A percentile compares a stretch with the other conserved stretches of the same genome.
Evolutionary conservation across 139 green algal genomes (phyloP).

Genomic region (Coccomyxa sp.): DNA sequence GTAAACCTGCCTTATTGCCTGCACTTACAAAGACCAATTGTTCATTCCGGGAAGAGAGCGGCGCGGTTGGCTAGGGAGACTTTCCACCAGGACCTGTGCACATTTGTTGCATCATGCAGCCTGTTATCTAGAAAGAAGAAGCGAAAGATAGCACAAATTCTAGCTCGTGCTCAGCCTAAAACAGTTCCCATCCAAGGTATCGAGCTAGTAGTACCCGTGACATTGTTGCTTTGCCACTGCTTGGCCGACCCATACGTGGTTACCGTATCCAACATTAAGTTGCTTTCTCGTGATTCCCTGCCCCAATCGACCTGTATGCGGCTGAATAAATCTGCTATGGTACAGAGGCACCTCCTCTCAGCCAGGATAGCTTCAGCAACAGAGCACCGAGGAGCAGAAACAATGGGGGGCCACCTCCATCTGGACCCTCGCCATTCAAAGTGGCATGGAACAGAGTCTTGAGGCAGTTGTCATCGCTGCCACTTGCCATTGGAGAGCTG

Average conservation of each 20-base stretch:
- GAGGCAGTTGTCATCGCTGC: slow-evolving; percentile 75
- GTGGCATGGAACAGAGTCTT: slow-evolving; percentile 29
- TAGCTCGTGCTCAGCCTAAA: not conserved
- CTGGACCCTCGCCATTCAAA: not conserved
- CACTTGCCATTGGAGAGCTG: slow-evolving; percentile 84
- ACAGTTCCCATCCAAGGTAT: too few species aligned
- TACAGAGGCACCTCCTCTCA: not conserved
- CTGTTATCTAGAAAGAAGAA: not conserved
- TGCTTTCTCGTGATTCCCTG: not conserved
- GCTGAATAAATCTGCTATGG: not conserved
- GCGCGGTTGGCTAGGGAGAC: not conserved
- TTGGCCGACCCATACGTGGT: not conserved
- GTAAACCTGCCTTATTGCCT: not conserved
- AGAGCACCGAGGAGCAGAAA: not conserved
- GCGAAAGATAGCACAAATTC: not conserved
- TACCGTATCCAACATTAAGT: not conserved
- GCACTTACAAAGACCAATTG: not conserved
- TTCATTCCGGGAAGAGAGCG: not conserved
- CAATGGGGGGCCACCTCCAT: not conserved
- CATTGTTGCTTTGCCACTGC: too few species aligned
- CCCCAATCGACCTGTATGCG: not conserved
- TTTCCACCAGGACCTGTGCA: not conserved
- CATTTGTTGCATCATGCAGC: not conserved
- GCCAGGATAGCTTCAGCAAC: not conserved
- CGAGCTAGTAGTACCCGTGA: too few species aligned